Evolutionary conservation across 106 monocot species (phyloP).

Genomic region (Allium cepa): DNA sequence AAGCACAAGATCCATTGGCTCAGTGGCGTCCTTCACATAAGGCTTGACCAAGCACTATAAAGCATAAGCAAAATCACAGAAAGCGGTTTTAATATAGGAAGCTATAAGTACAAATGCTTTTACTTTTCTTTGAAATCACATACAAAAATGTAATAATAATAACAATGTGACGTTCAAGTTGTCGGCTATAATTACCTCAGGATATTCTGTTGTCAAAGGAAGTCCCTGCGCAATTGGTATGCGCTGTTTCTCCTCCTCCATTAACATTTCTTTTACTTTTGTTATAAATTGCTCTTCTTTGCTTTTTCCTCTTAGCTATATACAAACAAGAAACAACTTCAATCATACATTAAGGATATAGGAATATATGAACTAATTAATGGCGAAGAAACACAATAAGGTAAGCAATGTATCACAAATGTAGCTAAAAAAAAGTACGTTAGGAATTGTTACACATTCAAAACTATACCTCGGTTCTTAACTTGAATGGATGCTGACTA

Average conservation of each 20-base stretch:
- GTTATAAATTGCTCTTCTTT: constrained; percentile 74
- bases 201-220: constrained; percentile 93
- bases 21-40: constrained; percentile 66
- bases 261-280: constrained; percentile 77
- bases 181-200: constrained; percentile 38
- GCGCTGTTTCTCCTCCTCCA: constrained; percentile 62
- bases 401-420: neutral
- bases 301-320: constrained; percentile 82
- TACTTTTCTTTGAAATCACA: too few relatives aligned
- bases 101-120: too few relatives aligned
- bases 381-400: neutral
- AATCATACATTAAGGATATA: neutral
- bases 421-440: neutral
- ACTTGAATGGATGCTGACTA: constrained; percentile 74
- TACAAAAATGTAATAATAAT: too few relatives aligned
- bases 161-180: too few relatives aligned
- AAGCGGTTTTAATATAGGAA: too few relatives aligned
- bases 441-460: neutral
- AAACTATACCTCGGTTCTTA: constrained; percentile 74
- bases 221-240: constrained; percentile 89
- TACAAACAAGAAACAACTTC: neutral
- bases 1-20: constrained; percentile 75
- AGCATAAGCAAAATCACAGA: neutral
- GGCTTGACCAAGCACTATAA: constrained; percentile 74
- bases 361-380: too few relatives aligned